Evolutionary conservation across 768 basidiomycete genomes (phyloP), one percentile per base, ranked within the genome.

Genomic region (Lactarius indigo): DNA sequence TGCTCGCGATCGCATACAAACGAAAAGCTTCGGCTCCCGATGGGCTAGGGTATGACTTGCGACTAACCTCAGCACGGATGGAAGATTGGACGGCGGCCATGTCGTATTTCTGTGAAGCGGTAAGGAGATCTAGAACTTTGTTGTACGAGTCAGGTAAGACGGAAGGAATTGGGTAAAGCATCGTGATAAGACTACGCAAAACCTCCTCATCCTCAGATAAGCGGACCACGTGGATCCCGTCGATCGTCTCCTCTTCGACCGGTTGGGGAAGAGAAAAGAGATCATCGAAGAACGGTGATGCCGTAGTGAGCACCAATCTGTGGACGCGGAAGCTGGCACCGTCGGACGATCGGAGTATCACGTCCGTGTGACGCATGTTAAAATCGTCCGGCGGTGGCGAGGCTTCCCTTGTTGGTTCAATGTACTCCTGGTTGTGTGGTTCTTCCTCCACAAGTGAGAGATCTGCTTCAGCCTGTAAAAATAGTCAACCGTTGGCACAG

Each of bases 201-300:
- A 68, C 68, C 5, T 47, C 59, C 8, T 50, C 58, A 6, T 59
- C 35, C 55, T 68, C 68, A 9, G 68, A 20, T 18, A 68, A 50
- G 28, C 28, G 55, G 1, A 70, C 54, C 54, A 64, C 69, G 30
- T 47, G 66, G n/a, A 64, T 37, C 17, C 66, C 66, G 59, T 69
- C 44, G n/a, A 52, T 13, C 10, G 23, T 26, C 30, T 57, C 66
- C n/a, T 63, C 55, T 9, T 64, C 28, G 7, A 39, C 30, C 17
- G 74, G 47, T 58, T 63, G 64, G 35, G 73, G 71, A 13, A 71
- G 30, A 41, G 69, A 58, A 63, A 77, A 70, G 73, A 78, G 74
- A 68, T 72, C 72, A 13, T 59, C 62, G 64, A 77, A 78, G 55
- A 78, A 62, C 10, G 75, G 70, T 12, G 77, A 76, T 6, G 75